phyloP scores from a whole-genome alignment of 169 alveolate genomes.

The Eimeria brunetti region DNA sequence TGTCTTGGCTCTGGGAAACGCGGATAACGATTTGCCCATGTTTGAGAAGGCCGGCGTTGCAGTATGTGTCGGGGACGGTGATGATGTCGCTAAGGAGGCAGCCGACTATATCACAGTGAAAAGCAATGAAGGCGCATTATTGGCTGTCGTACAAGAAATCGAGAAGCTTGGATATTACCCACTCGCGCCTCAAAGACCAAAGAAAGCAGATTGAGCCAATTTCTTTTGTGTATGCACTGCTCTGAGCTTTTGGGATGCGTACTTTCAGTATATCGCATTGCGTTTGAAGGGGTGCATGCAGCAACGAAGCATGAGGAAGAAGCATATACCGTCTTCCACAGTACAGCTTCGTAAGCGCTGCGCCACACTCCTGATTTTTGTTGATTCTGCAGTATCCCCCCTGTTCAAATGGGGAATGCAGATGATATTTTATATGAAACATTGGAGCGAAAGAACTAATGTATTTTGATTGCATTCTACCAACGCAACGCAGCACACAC shows the following conservation, averaged over 20 bases:
- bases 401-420: neutral
- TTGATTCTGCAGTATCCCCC: neutral
- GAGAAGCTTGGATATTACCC: constrained; percentile 33
- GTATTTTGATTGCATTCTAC: neutral
- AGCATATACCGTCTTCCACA: neutral
- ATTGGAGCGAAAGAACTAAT: no score
- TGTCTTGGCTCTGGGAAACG: constrained; percentile 87
- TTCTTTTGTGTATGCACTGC: neutral
- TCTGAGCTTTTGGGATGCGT: neutral
- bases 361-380: neutral
- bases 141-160: constrained; percentile 35
- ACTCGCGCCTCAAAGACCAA: neutral
- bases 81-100: constrained; percentile 10
- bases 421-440: neutral
- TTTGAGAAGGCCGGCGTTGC: constrained; percentile 82
- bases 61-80: constrained; percentile 84
- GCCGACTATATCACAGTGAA: constrained; percentile 50
- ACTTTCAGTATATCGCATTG: neutral
- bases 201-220: constrained; percentile 2
- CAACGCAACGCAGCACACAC: neutral
- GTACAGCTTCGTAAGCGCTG: neutral
- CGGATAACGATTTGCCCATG: constrained; percentile 87
- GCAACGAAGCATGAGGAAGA: constrained; percentile 13
- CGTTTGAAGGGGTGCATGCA: neutral
- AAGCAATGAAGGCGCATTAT: constrained; percentile 20